Conservation (phyloP, 345 rosid genomes). For the Hypericum perforatum region DNA sequence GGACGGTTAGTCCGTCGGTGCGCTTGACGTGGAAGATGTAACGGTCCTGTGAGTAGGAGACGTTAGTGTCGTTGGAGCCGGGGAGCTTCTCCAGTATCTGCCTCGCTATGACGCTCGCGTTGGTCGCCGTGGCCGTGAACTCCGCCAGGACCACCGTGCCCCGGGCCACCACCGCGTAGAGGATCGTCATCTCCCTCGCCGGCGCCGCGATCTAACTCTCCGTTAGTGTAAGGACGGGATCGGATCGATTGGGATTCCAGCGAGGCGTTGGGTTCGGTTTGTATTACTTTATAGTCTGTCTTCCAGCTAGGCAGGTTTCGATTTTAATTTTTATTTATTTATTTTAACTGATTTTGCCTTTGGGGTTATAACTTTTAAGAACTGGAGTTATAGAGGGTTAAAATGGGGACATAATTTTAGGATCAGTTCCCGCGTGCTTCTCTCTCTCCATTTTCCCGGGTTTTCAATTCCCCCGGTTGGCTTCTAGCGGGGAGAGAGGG, state of each 20-base stretch:
- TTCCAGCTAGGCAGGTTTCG: no score
- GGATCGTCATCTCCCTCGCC: slow-evolving; percentile 52
- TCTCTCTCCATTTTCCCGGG: no score
- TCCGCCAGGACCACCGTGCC: slow-evolving; percentile 90
- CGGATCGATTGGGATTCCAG: neutral
- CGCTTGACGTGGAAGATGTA: slow-evolving; percentile 85
- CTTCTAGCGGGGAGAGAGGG: no score
- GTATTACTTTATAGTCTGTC: no score
- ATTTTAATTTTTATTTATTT: no score
- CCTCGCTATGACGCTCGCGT: slow-evolving; percentile 69
- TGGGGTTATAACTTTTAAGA: no score
- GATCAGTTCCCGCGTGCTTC: no score
- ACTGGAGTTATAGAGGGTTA: no score
- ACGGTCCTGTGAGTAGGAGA: slow-evolving; percentile 92
- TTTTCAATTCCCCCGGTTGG: no score
- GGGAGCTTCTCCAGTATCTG: slow-evolving; percentile 82
- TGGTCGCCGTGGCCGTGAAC: slow-evolving; percentile 60
- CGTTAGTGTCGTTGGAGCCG: slow-evolving; percentile 58
- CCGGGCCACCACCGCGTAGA: slow-evolving; percentile 81
- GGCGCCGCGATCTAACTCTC: neutral
- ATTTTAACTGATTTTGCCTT: no score
- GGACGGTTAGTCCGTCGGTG: slow-evolving; percentile 95
- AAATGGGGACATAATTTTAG: no score
- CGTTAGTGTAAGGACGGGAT: neutral
- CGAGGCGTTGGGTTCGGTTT: neutral